Conservation (phyloP, 1,284 basidiomycete species). For the Tetrapyrgos nigripes region DNA sequence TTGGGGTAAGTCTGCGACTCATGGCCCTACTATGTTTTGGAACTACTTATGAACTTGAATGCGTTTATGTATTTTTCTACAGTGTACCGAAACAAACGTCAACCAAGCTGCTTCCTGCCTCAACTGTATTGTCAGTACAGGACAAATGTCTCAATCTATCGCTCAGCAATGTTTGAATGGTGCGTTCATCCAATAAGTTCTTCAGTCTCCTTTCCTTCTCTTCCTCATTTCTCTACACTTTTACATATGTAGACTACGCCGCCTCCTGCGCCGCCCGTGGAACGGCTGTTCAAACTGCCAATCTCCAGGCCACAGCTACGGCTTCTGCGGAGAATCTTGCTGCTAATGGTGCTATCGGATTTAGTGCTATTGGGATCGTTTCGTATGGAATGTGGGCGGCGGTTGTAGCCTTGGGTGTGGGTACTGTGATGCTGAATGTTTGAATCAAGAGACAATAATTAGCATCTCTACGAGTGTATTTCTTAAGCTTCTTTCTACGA, state of each 20-base stretch:
- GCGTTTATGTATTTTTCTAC: background rate
- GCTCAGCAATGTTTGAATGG: background rate
- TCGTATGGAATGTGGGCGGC: background rate
- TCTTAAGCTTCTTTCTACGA: no score
- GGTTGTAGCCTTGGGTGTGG: background rate
- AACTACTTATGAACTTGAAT: background rate
- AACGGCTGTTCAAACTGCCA: conserved; percentile 1
- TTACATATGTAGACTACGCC: background rate
- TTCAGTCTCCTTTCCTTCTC: no score
- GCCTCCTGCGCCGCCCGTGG: background rate
- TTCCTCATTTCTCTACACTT: no score
- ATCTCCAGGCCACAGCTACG: background rate
- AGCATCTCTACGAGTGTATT: no score
- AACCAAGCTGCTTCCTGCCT: background rate
- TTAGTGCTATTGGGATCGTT: background rate
- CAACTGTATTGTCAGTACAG: background rate
- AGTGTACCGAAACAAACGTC: background rate
- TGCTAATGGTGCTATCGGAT: conserved; percentile 6
- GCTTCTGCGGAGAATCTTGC: conserved; percentile 23
- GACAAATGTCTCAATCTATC: background rate
- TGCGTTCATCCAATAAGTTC: background rate
- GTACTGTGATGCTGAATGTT: no score
- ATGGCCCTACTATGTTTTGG: background rate
- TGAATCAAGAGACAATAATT: no score
- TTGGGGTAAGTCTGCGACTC: background rate